A percentile compares a stretch with the other conserved stretches of the same genome.
phyloP scores from a whole-genome alignment of 2,329 filamentous ascomycete genomes.

The Cordyceps cateniannulata region DNA sequence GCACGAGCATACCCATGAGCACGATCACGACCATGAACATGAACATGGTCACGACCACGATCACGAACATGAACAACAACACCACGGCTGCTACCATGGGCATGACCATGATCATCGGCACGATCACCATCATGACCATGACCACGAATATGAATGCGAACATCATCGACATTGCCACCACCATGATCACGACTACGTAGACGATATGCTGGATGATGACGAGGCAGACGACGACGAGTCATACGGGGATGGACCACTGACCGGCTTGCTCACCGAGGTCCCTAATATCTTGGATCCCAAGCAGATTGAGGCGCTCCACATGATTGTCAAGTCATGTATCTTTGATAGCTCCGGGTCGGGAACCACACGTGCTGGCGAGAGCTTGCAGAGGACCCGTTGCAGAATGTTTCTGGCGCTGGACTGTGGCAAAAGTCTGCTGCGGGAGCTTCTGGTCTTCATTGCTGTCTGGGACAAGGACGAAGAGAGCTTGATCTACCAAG shows the following conservation, averaged over 20 bases:
- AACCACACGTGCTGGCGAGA: conserved; percentile 61
- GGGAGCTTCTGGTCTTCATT: conserved; percentile 91
- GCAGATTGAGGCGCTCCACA: conserved; percentile 91
- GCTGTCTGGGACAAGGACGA: conserved; percentile 95
- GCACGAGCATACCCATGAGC: conserved; percentile 39
- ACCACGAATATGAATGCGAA: conserved; percentile 30
- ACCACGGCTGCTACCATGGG: conserved; percentile 16
- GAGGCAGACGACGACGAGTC: conserved; percentile 70
- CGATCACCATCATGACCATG: conserved; percentile 34
- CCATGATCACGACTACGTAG: conserved; percentile 38
- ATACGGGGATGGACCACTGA: conserved; percentile 71
- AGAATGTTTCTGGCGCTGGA: conserved; percentile 85
- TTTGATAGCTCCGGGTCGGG: conserved; percentile 72
- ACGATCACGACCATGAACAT: conserved; percentile 21
- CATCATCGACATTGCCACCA: conserved; percentile 27
- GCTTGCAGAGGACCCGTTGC: conserved; percentile 84
- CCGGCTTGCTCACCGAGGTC: conserved; percentile 84
- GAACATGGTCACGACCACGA: conserved; percentile 14
- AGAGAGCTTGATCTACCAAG: conserved; percentile 89
- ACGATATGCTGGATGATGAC: conserved; percentile 58
- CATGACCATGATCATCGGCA: conserved; percentile 25
- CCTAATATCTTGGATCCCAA: conserved; percentile 90
- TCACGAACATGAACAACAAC: conserved; percentile 17
- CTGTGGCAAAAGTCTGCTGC: conserved; percentile 79
- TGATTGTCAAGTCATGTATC: conserved; percentile 96